phyloP scores from a whole-genome alignment of 2,329 filamentous ascomycete species.

The Colletotrichum lini region DNA sequence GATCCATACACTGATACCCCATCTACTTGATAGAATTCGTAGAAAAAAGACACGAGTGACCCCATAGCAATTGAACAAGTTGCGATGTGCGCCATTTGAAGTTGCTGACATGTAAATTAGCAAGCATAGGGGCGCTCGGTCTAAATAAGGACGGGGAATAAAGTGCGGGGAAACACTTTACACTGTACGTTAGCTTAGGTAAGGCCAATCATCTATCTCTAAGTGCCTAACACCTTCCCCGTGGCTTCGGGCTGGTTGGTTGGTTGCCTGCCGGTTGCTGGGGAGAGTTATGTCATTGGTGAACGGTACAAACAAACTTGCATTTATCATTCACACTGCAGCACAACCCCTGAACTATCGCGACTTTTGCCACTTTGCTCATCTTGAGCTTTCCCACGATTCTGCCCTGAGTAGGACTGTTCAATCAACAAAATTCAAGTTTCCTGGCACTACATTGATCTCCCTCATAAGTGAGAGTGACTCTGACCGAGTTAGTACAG shows the following conservation, averaged over 20 bases:
- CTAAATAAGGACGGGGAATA: neutral
- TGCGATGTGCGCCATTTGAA: neutral
- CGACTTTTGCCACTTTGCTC: neutral
- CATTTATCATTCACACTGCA: slow-evolving; percentile 8
- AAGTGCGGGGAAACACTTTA: neutral
- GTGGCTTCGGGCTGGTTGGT: slow-evolving; percentile 2
- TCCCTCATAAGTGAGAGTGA: neutral
- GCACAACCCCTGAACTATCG: slow-evolving; percentile 2
- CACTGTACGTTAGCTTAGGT: neutral
- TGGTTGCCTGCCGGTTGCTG: slow-evolving; percentile 34
- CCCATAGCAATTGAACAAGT: neutral
- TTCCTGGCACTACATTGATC: slow-evolving; percentile 5
- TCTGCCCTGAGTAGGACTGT: neutral
- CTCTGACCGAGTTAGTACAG: slow-evolving; percentile 22
- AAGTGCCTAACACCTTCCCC: neutral
- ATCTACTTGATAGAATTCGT: slow-evolving; percentile 31
- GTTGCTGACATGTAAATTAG: neutral
- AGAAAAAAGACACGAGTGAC: neutral
- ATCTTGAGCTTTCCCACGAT: neutral
- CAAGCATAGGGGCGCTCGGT: neutral
- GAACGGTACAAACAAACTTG: slow-evolving; percentile 19
- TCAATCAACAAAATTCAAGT: too few species aligned
- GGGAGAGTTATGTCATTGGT: slow-evolving; percentile 40
- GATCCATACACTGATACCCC: slow-evolving; percentile 67
- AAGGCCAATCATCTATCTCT: neutral